Evolutionary conservation across 2,329 filamentous ascomycete genomes (phyloP).

Genomic region (Cladosporium austrohemisphaericum): DNA sequence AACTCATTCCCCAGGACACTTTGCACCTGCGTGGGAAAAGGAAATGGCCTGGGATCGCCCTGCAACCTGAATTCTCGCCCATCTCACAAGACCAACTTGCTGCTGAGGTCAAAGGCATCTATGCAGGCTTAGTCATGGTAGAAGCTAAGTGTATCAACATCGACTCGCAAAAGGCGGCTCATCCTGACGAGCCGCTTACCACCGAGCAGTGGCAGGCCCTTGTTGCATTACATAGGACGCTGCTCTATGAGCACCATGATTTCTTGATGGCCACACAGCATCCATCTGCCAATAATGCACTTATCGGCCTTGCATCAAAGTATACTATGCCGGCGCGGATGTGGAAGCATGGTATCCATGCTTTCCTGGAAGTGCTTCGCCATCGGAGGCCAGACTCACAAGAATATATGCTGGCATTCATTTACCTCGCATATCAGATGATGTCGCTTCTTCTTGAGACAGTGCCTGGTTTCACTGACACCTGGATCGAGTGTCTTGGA

Average conservation of each 20-base stretch:
- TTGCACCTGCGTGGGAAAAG: slow-evolving; percentile 2
- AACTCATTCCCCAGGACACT: slow-evolving; percentile 7
- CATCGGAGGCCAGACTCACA: slow-evolving; percentile 70
- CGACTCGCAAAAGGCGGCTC: slow-evolving; percentile 58
- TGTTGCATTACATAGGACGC: slow-evolving; percentile 74
- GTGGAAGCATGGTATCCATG: slow-evolving; percentile 85
- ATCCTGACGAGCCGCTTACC: slow-evolving; percentile 50
- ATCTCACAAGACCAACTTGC: slow-evolving; percentile 77
- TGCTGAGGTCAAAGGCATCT: slow-evolving; percentile 78
- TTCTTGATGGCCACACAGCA: slow-evolving; percentile 81
- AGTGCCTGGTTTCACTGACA: slow-evolving; percentile 75
- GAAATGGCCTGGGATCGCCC: background rate
- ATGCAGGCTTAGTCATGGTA: slow-evolving; percentile 78
- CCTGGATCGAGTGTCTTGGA: slow-evolving; percentile 90
- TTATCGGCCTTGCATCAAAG: slow-evolving; percentile 68
- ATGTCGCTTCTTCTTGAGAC: slow-evolving; percentile 84
- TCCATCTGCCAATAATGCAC: slow-evolving; percentile 65
- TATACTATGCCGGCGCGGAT: slow-evolving; percentile 90
- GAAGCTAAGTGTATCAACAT: slow-evolving; percentile 85
- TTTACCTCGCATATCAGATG: slow-evolving; percentile 86
- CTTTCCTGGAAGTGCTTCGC: slow-evolving; percentile 50
- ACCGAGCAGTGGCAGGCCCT: slow-evolving; percentile 78
- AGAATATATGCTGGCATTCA: slow-evolving; percentile 88
- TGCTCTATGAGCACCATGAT: slow-evolving; percentile 46
- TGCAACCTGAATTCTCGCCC: slow-evolving; percentile 26